These are phyloP conservation scores for Codiaeum variegatum DNA, from an alignment of 441 rosid species.

Conservation along the genomic window DNA sequence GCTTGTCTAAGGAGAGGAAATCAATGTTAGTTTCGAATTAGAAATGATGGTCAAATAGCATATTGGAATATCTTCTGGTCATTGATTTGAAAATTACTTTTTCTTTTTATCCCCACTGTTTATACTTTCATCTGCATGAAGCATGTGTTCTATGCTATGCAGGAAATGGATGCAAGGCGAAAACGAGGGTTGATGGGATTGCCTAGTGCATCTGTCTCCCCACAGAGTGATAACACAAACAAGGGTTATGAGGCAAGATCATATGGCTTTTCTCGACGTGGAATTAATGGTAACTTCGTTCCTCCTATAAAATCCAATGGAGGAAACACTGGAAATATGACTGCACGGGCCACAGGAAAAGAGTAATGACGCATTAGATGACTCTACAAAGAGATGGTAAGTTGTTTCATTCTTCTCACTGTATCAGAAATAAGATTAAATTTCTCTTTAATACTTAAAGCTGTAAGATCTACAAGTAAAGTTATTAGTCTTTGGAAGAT, in stretches of 20 bases:
- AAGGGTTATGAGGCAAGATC: slow-evolving; percentile 61
- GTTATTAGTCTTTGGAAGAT: slow-evolving; percentile 3
- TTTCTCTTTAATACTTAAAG: not conserved
- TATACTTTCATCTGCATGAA: slow-evolving; percentile 9
- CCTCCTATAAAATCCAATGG: slow-evolving; percentile 83
- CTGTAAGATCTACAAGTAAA: not conserved
- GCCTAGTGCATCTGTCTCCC: slow-evolving; percentile 56
- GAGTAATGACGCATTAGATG: slow-evolving; percentile 73
- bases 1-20: not conserved
- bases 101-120: slow-evolving; percentile 12
- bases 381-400: slow-evolving; percentile 84
- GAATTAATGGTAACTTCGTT: slow-evolving; percentile 74
- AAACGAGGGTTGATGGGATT: slow-evolving; percentile 61
- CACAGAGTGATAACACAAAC: slow-evolving; percentile 49
- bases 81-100: not conserved
- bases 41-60: not conserved
- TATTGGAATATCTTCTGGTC: not conserved
- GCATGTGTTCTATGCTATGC: slow-evolving; percentile 26
- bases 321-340: slow-evolving; percentile 54
- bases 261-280: slow-evolving; percentile 61
- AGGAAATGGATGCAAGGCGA: slow-evolving; percentile 85
- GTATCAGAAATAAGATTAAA: not conserved
- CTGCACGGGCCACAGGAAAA: slow-evolving; percentile 64
- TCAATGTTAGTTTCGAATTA: not conserved
- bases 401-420: slow-evolving; percentile 21